phyloP scores from a whole-genome alignment of 2,329 filamentous ascomycete genomes.

The Colletotrichum cordylinicola region DNA sequence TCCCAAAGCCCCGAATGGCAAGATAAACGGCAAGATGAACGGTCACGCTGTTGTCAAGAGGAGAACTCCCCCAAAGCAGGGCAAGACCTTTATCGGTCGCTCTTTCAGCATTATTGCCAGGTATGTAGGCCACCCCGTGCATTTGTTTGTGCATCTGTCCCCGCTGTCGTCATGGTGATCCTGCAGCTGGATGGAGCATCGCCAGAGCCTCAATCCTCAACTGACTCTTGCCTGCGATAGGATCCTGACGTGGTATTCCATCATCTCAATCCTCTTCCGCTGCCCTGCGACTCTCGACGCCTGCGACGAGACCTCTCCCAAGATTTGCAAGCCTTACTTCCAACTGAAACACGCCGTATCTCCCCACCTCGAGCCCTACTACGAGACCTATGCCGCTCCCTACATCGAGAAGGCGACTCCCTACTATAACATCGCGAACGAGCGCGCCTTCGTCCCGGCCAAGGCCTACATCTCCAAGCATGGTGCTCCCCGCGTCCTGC shows the following conservation, averaged over 20 bases:
- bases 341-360: slow-evolving; percentile 65
- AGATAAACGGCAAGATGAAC: slow-evolving; percentile 33
- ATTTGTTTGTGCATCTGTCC: not conserved
- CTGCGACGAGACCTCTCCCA: slow-evolving; percentile 73
- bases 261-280: slow-evolving; percentile 80
- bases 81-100: slow-evolving; percentile 40
- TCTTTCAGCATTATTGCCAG: slow-evolving; percentile 58
- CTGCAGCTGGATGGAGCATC: not conserved
- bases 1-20: slow-evolving; percentile 29
- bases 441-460: slow-evolving; percentile 72
- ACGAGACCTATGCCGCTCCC: slow-evolving; percentile 81
- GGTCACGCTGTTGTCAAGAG: slow-evolving; percentile 41
- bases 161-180: not conserved
- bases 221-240: slow-evolving; percentile 47
- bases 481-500: slow-evolving; percentile 74
- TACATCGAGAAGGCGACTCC: slow-evolving; percentile 80
- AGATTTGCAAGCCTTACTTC: slow-evolving; percentile 85
- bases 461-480: slow-evolving; percentile 73
- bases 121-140: slow-evolving; percentile 41
- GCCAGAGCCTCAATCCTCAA: not conserved
- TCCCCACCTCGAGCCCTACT: slow-evolving; percentile 85
- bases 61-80: slow-evolving; percentile 28
- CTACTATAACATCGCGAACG: slow-evolving; percentile 71
- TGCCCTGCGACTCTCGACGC: slow-evolving; percentile 76
- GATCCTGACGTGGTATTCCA: slow-evolving; percentile 83